Evolutionary conservation across 2,329 filamentous ascomycete species (phyloP), one percentile per base, ranked within the genome.

Genomic region (Anthostomella pinea): DNA sequence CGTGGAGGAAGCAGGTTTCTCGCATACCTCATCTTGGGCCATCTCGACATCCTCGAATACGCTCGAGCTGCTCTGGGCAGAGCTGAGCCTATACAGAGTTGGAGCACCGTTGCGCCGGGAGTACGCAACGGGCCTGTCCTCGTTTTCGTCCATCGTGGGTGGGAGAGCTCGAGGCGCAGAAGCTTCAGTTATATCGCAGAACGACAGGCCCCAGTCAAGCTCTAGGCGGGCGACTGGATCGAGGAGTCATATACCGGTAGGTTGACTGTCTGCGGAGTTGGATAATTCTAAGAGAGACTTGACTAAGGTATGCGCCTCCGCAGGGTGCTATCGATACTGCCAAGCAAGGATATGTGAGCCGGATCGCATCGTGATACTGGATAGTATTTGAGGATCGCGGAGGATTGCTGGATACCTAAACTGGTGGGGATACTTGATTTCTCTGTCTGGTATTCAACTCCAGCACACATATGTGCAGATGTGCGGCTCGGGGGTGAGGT

Each of bases 1-100:
- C n/a, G n/a, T n/a, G n/a, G n/a, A n/a, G n/a, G n/a, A n/a, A n/a
- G n/a, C n/a, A n/a, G n/a, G n/a, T 13, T 25, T 19, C 25, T 30
- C 8, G 23, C 46, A 14, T 44, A 93, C 87, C 77, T 97, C 91
- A 60, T 95, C 87, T 33, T 94, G 88, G 14, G 93, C 91, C 93
- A 98, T 97, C 62, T 96, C 91, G n/a, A 97, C 90, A 63, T 95
- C 88, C 50, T 88, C 88, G 52, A 95, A 83, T 51, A 96, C 83
- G 64, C 87, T 95, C 22, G 82, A 73, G 63, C 75, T 80, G 66
- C 85, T 88, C 53, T 81, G 72, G 54, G 87, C 87, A 33, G 82
- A 85, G 48, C 73, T 72, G 37, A 83, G 71, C 35, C 82, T 72
- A 62, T 87, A 87, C 45, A 86, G 58, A 33, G 58, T 35, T 13